Percentiles rank a stretch among this genome's conserved stretches.
Evolutionary conservation across 176 grass and related monocot species (phyloP).

Genomic region (Zoysia japonica): DNA sequence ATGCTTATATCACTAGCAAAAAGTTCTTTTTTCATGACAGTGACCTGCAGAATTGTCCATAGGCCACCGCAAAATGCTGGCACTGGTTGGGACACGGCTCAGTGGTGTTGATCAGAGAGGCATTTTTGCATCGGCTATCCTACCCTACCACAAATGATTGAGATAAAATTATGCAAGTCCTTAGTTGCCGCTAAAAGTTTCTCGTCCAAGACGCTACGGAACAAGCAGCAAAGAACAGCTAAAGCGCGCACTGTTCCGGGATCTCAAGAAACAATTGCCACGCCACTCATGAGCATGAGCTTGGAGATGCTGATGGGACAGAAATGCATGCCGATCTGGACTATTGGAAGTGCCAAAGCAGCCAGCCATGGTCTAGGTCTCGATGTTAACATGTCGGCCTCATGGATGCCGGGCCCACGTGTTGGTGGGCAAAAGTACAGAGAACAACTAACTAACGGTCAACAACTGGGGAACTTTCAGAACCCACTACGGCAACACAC

Average conservation of each 20-base stretch:
- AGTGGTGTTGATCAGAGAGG: not conserved
- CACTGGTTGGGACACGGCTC: not conserved
- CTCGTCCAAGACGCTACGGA: not conserved
- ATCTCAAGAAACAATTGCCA: constrained; percentile 12
- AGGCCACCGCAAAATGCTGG: not conserved
- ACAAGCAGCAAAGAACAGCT: constrained; percentile 13
- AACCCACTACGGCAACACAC: not conserved
- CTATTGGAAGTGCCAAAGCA: constrained; percentile 41
- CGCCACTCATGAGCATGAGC: not conserved
- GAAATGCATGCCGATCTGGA: constrained; percentile 35
- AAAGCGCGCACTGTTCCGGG: not conserved
- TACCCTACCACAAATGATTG: not conserved
- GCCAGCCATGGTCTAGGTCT: not conserved
- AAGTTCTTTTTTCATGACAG: not conserved
- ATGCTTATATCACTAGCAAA: not conserved
- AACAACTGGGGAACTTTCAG: not conserved
- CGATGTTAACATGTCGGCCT: constrained; percentile 50
- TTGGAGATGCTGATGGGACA: constrained; percentile 24
- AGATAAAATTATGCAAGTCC: not conserved
- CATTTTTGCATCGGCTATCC: not conserved
- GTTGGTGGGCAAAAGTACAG: not conserved
- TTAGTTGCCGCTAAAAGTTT: not conserved
- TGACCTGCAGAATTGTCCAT: not conserved
- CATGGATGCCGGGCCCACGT: constrained; percentile 41
- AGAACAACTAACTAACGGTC: constrained; percentile 53